Conservation (phyloP, 2,329 filamentous ascomycete genomes). For the Magnaporthiopsis incrustans region DNA sequence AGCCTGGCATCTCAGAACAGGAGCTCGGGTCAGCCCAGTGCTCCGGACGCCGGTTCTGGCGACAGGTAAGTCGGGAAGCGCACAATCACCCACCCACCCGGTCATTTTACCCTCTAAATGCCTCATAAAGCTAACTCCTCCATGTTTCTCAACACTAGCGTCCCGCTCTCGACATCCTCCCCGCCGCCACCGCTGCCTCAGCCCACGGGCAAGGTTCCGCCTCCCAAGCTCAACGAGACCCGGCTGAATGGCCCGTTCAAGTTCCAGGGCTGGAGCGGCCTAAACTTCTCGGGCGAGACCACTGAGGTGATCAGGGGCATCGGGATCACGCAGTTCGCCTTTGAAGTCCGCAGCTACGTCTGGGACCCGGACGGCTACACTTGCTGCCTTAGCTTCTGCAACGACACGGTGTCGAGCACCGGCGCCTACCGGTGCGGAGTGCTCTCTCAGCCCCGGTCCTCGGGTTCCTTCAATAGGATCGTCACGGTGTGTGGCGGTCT, state of each 20-base stretch:
- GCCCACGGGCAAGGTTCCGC: background rate
- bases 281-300: slow-evolving; percentile 16
- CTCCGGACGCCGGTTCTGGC: background rate
- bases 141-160: background rate
- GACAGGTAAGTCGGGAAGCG: background rate
- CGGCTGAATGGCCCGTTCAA: slow-evolving; percentile 13
- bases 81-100: too few relatives aligned
- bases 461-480: slow-evolving; percentile 15
- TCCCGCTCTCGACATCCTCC: background rate
- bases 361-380: slow-evolving; percentile 17
- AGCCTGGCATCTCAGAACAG: background rate
- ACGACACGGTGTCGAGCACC: slow-evolving; percentile 13
- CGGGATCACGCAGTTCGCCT: slow-evolving; percentile 17
- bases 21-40: background rate
- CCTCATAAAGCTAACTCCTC: background rate
- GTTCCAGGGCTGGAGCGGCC: slow-evolving; percentile 24
- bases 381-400: slow-evolving; percentile 22
- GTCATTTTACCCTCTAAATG: background rate
- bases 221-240: slow-evolving; percentile 14
- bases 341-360: slow-evolving; percentile 16
- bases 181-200: background rate
- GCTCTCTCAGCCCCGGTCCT: slow-evolving; percentile 12
- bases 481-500: slow-evolving; percentile 19
- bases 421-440: slow-evolving; percentile 20
- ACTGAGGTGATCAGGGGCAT: slow-evolving; percentile 18